phyloP scores from a whole-genome alignment of 805 yeast species.

The Metschnikowia borealis region DNA sequence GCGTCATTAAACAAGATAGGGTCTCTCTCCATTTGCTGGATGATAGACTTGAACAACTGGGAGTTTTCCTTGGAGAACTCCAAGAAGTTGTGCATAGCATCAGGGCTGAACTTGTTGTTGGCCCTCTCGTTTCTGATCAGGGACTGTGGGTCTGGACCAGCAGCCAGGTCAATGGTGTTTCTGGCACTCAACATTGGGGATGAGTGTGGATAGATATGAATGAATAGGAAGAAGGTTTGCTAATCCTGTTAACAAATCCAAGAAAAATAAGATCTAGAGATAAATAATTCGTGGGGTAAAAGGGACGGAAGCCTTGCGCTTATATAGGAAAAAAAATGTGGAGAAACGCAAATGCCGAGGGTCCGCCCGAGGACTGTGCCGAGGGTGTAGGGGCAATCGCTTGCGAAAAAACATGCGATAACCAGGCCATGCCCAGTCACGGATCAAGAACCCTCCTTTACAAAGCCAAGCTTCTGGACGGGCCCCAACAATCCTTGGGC shows the following conservation, averaged over 20 bases:
- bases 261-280: not conserved
- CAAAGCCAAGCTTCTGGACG: too few relatives aligned
- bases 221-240: not conserved
- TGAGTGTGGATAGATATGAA: not conserved
- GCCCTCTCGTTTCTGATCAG: conserved; percentile 21
- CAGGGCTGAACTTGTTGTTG: conserved; percentile 18
- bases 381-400: conserved; percentile 1
- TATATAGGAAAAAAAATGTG: conserved; percentile 5
- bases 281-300: not conserved
- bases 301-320: conserved; percentile 1
- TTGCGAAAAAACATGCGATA: conserved; percentile 4
- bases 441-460: not conserved
- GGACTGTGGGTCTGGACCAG: conserved; percentile 22
- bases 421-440: not conserved
- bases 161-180: conserved; percentile 17
- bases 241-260: conserved; percentile 2
- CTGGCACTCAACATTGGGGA: conserved; percentile 7
- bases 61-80: conserved; percentile 22
- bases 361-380: not conserved
- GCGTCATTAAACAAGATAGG: conserved; percentile 17
- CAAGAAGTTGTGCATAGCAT: conserved; percentile 24
- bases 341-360: conserved; percentile 6
- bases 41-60: conserved; percentile 11
- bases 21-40: conserved; percentile 19
- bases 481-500: too few relatives aligned